Conservation (phyloP, 208 protist genomes). For the Trypanosoma brucei region DNA sequence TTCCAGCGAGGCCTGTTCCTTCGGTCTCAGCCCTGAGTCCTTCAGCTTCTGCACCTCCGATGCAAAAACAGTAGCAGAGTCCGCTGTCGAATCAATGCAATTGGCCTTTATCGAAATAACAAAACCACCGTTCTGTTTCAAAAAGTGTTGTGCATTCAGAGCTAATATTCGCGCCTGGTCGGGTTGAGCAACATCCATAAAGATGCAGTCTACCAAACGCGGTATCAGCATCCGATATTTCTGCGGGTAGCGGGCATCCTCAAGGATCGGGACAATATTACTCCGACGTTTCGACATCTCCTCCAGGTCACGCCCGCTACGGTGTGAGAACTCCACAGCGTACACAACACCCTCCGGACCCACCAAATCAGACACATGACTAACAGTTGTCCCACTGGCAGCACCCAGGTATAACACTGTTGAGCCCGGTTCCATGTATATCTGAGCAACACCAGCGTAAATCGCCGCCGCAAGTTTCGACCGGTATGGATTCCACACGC, state of each 20-base stretch:
- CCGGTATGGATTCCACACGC: conserved; percentile 99
- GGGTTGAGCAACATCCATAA: conserved; percentile 99
- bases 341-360: conserved; percentile 98
- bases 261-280: conserved; percentile 99
- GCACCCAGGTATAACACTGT: conserved; percentile 99
- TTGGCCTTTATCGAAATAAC: conserved; percentile 99
- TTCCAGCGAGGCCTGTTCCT: conserved; percentile 98
- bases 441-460: conserved; percentile 97
- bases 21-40: conserved; percentile 94
- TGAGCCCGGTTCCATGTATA: conserved; percentile 97
- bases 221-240: conserved; percentile 99
- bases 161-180: conserved; percentile 99
- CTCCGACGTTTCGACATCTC: conserved; percentile 99
- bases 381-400: conserved; percentile 99
- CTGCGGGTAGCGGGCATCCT: conserved; percentile 99
- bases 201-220: conserved; percentile 99
- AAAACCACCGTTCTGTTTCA: conserved; percentile 99
- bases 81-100: conserved; percentile 99
- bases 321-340: conserved; percentile 99
- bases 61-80: conserved; percentile 96
- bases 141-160: conserved; percentile 98
- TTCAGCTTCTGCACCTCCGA: conserved; percentile 96
- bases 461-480: conserved; percentile 99
- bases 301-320: conserved; percentile 98
- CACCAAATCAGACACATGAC: conserved; percentile 99